Evolutionary conservation across 768 basidiomycete genomes (phyloP), one percentile per base, ranked within the genome.

Genomic region (Rhizopogon roseolus): DNA sequence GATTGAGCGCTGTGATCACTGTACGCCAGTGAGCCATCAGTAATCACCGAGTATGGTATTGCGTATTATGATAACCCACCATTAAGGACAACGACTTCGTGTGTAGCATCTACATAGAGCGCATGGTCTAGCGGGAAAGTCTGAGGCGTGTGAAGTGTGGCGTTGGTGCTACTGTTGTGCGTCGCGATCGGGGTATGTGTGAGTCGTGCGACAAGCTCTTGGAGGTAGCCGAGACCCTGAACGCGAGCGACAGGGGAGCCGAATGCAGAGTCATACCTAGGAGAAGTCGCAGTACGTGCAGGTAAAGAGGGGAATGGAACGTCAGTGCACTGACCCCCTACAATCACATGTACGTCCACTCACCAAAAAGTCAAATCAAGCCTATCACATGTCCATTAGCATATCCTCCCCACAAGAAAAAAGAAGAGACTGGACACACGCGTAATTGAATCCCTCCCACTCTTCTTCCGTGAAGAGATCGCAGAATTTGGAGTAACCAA

Each of bases 401-500:
- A 6, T 38, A 9, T 19, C 25, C 36, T 16, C 16, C 17, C 49
- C 2, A 8, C 54, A 56, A 46, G 39, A 27, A 27, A 27, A 13
- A 41, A 28, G 19, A 13, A 40, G 25, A 11, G 43, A 10, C 2
- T 28, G 17, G 25, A 32, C 43, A 72, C 59, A 90, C 82, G 87
- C 78, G 57, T 97, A 96, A 66, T 91, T 81, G 66, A 93, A 96
- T 0, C 92, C 92, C 64, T 90, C 86, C 94, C 93, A 98, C 69
- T 97, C 94, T 41, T 90, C 84, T 61, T 87, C 79, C 0, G 91
- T 93, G 69, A 98, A 98, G 3, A 97, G 73, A 52, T 85, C 84
- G 58, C 93, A 98, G 71, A 95, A 98, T 58, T 85, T 86, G 14
- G 91, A 93, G 64, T 92, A 95, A 8, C 92, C 93, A 10, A 96